Percentiles rank a stretch among this genome's conserved stretches.
These are phyloP conservation scores for Boletus subcaerulescens DNA, from an alignment of 768 basidiomycete genomes.

Conservation along the genomic window DNA sequence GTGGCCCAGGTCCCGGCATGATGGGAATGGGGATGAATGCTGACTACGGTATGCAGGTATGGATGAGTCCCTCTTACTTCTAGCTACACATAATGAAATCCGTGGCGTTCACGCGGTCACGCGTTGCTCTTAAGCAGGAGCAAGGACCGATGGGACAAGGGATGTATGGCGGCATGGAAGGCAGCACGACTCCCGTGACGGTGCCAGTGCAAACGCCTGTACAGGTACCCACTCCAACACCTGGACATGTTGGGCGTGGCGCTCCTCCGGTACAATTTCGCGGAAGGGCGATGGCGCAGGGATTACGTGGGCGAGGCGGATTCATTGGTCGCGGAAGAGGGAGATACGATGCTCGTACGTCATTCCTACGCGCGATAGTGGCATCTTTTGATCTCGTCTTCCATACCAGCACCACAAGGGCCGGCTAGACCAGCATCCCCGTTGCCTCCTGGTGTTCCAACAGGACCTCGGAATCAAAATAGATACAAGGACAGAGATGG, in stretches of 20 bases:
- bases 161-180: slow-evolving; percentile 67
- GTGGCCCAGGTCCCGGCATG: slow-evolving; percentile 50
- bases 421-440: slow-evolving; percentile 80
- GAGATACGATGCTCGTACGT: slow-evolving; percentile 40
- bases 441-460: slow-evolving; percentile 82
- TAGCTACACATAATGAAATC: slow-evolving; percentile 37
- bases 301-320: slow-evolving; percentile 44
- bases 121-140: slow-evolving; percentile 42
- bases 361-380: slow-evolving; percentile 1
- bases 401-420: slow-evolving; percentile 38
- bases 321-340: slow-evolving; percentile 38
- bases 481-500: slow-evolving; percentile 89
- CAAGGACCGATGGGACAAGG: slow-evolving; percentile 61
- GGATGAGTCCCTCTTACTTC: slow-evolving; percentile 33
- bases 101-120: slow-evolving; percentile 30
- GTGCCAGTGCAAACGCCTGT: slow-evolving; percentile 36
- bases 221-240: slow-evolving; percentile 31
- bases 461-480: slow-evolving; percentile 83
- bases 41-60: slow-evolving; percentile 75
- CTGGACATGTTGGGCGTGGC: slow-evolving; percentile 29
- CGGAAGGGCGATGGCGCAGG: slow-evolving; percentile 42
- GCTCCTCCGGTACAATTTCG: slow-evolving; percentile 41
- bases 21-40: slow-evolving; percentile 70
- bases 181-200: slow-evolving; percentile 46
- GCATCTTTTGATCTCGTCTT: slow-evolving; percentile 1